Evolutionary conservation across 148 eudicot genomes (phyloP), one percentile per base, ranked within the genome.

Genomic region (Fagopyrum tataricum): DNA sequence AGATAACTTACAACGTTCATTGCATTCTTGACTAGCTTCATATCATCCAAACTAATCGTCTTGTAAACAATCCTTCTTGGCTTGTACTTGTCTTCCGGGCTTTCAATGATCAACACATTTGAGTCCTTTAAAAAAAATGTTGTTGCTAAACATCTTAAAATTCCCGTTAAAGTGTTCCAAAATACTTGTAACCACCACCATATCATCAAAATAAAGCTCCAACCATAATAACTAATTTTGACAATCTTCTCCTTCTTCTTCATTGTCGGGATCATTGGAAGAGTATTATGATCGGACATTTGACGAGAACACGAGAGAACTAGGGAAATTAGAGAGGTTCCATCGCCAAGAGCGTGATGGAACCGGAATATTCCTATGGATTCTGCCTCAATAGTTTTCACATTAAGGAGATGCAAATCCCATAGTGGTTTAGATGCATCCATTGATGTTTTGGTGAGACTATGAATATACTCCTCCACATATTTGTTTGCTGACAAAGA

Each of bases 21-120:
- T 23, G 88, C 81, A 55, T 71, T 85, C 80, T 91, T 91, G 26
- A 91, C 82, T 20, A 85, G 52, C 82, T 86, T 89, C 20, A 91
- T 71, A 17, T 89, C 93, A 72, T 87, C 85, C 4, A 91, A 72
- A 64, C 83, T 79, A 66, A 89, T 11, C 0, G 71, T 77, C 73
- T 80, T 66, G 44, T 83, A 76, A 31, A 87, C 86, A 26, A 89
- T 74, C 46, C 89, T 68, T 53, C 67, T 87, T 24, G 80, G 75
- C 44, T 56, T 44, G 15, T 0, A 0, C 48, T 69, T 79, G 13
- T 17, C 73, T 1, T 76, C 74, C 2, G 24, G 18, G 7, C 58
- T 55, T 3, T 79, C 81, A 73, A 79, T 89, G 7, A 91, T 59
- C 10, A 81, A 81, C n/a, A 88, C 83, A 8, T 79, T 41, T 0